A percentile compares a stretch with the other conserved stretches of the same genome.
Conservation (phyloP, 441 rosid species). For the Theobroma grandiflorum region DNA sequence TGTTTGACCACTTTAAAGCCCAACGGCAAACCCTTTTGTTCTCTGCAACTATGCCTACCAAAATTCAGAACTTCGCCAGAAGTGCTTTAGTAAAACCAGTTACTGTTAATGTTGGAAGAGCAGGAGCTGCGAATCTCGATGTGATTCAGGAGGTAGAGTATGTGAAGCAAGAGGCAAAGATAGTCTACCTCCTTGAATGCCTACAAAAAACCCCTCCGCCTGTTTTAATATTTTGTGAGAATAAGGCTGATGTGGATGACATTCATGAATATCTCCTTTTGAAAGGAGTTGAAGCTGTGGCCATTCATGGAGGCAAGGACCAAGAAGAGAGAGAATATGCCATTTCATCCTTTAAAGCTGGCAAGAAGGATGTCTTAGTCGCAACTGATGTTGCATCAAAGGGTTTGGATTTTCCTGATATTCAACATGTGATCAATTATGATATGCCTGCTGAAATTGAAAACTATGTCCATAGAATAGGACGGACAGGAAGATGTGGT, state of each 20-base stretch:
- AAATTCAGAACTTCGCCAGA: conserved; percentile 90
- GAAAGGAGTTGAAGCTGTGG: conserved; percentile 96
- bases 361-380: conserved; percentile 88
- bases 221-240: conserved; percentile 90
- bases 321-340: conserved; percentile 96
- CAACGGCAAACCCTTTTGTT: conserved; percentile 92
- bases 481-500: conserved; percentile 95
- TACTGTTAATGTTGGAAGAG: conserved; percentile 89
- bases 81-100: conserved; percentile 93
- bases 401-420: conserved; percentile 94
- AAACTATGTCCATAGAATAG: conserved; percentile 91
- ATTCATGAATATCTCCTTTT: conserved; percentile 89
- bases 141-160: conserved; percentile 97
- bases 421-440: conserved; percentile 91
- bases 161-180: conserved; percentile 96
- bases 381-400: conserved; percentile 97
- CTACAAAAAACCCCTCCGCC: conserved; percentile 96
- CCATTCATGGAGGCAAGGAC: conserved; percentile 93
- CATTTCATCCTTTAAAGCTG: conserved; percentile 83
- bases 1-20: conserved; percentile 89
- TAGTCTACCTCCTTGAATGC: conserved; percentile 94
- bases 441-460: conserved; percentile 99
- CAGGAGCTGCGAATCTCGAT: conserved; percentile 97
- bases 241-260: conserved; percentile 92
- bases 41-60: conserved; percentile 96